phyloP scores from a whole-genome alignment of 306 rosid genomes.

The Vicia villosa region DNA sequence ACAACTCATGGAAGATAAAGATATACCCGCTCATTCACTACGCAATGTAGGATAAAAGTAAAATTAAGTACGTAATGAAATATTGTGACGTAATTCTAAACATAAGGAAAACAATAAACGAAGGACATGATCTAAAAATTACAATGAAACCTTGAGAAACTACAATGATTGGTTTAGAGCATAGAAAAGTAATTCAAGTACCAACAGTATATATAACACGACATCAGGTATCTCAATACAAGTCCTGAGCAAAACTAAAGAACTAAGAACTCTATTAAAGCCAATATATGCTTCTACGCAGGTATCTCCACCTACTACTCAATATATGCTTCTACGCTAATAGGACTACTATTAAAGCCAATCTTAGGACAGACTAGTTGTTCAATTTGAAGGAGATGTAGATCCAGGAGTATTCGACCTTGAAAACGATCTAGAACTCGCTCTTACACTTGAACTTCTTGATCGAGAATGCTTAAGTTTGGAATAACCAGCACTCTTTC shows the following conservation, averaged over 20 bases:
- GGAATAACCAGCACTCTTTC: conserved; percentile 31
- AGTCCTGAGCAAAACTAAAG: not conserved
- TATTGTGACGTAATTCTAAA: not conserved
- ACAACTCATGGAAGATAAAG: no score
- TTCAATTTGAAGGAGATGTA: conserved; percentile 47
- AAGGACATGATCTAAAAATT: not conserved
- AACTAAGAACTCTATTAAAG: not conserved
- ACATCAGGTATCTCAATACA: not conserved
- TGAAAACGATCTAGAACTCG: conserved; percentile 63
- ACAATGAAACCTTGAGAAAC: not conserved
- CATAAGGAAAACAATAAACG: not conserved
- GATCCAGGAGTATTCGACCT: conserved; percentile 61
- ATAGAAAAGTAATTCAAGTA: not conserved
- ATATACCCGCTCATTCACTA: no score
- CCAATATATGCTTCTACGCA: no score
- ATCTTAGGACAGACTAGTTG: not conserved
- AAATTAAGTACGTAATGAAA: not conserved
- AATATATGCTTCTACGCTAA: not conserved
- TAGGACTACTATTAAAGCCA: not conserved
- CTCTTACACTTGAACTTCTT: conserved; percentile 51
- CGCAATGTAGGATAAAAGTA: not conserved
- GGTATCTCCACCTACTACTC: conserved; percentile 29
- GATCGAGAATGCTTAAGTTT: conserved; percentile 29
- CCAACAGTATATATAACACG: not conserved
- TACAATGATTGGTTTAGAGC: not conserved